Evolutionary conservation across 2,329 filamentous ascomycete species (phyloP).

Genomic region (Botrytis pseudocinerea): DNA sequence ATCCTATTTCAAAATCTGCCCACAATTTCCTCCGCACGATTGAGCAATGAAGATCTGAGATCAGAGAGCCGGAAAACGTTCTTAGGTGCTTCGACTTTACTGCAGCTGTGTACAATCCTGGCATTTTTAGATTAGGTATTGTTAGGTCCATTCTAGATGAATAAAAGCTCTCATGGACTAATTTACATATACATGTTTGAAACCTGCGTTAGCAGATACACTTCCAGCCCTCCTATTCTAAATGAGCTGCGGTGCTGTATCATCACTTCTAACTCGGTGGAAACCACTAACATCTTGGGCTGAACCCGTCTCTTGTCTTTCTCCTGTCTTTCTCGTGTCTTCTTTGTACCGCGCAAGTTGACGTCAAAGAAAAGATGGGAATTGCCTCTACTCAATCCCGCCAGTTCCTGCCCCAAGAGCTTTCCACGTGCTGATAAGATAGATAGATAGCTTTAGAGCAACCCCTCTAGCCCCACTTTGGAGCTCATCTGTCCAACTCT

Average conservation of each 20-base stretch:
- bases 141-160: neutral
- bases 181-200: neutral
- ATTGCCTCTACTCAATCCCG: neutral
- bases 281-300: neutral
- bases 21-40: neutral
- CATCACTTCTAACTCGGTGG: neutral
- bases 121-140: neutral
- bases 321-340: neutral
- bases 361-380: neutral
- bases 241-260: neutral
- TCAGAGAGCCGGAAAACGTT: neutral
- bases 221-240: neutral
- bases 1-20: neutral
- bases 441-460: slow-evolving; percentile 15
- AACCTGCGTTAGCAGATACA: too few species aligned
- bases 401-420: neutral
- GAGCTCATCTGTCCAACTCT: neutral
- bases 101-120: neutral
- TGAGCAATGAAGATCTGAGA: neutral
- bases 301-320: neutral
- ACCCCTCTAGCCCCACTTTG: slow-evolving; percentile 13
- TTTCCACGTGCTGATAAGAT: slow-evolving; percentile 27
- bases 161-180: neutral
- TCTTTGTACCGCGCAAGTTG: neutral
- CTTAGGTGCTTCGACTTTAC: neutral